These are phyloP conservation scores for Leccinum rimulosum DNA, from an alignment of 768 basidiomycete genomes.

Conservation along the genomic window DNA sequence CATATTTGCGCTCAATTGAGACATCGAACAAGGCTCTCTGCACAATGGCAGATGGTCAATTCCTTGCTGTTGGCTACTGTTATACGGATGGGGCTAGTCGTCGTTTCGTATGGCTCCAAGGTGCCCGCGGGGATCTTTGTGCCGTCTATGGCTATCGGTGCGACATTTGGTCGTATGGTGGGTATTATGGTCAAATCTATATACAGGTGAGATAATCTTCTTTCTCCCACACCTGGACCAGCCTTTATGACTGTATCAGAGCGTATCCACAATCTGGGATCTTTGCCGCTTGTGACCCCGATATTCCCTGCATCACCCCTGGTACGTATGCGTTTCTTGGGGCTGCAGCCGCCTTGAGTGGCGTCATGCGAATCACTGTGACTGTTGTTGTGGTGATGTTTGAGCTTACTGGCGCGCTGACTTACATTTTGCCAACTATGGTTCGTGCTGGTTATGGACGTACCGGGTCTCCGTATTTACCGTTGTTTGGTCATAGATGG, in stretches of 20 bases:
- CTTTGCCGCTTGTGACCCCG: slow-evolving; percentile 87
- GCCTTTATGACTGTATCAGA: slow-evolving; percentile 37
- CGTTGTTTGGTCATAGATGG: slow-evolving; percentile 62
- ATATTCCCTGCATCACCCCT: slow-evolving; percentile 95
- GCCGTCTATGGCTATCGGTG: slow-evolving; percentile 98
- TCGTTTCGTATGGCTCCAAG: slow-evolving; percentile 93
- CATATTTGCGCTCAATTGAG: slow-evolving; percentile 7
- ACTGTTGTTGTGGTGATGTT: slow-evolving; percentile 99
- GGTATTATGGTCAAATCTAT: slow-evolving; percentile 95
- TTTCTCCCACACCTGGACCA: not conserved
- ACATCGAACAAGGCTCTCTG: slow-evolving; percentile 56
- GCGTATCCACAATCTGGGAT: slow-evolving; percentile 81
- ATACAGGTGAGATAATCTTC: slow-evolving; percentile 59
- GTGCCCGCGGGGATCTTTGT: slow-evolving; percentile 99
- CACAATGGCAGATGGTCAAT: slow-evolving; percentile 94
- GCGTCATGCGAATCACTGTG: slow-evolving; percentile 95
- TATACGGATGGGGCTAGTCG: slow-evolving; percentile 80
- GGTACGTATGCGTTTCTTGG: slow-evolving; percentile 98
- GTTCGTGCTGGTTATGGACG: slow-evolving; percentile 40
- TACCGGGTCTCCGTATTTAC: slow-evolving; percentile 5
- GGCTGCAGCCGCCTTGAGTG: slow-evolving; percentile 93
- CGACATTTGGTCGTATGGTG: slow-evolving; percentile 95
- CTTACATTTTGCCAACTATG: slow-evolving; percentile 98
- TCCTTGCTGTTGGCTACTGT: slow-evolving; percentile 90
- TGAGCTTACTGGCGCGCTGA: slow-evolving; percentile 94